phyloP scores from a whole-genome alignment of 306 rosid genomes.

The Lotus japonicus region DNA sequence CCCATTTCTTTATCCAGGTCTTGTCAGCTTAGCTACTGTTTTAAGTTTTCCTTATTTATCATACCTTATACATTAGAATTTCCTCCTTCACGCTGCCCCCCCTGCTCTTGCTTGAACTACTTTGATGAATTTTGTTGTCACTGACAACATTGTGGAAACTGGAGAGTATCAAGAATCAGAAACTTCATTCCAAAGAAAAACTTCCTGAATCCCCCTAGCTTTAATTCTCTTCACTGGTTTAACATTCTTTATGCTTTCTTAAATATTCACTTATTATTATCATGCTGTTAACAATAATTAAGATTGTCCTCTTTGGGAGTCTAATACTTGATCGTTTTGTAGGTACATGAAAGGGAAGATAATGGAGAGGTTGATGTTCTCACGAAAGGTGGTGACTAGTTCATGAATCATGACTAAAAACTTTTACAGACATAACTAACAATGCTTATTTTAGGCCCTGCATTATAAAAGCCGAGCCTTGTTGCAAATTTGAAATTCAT shows the following conservation, averaged over 20 bases:
- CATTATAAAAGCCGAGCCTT: neutral
- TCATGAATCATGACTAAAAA: neutral
- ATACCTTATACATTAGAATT: neutral
- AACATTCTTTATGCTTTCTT: neutral
- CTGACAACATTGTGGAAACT: neutral
- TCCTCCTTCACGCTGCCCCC: neutral
- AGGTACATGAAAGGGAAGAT: slow-evolving; percentile 84
- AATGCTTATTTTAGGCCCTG: neutral
- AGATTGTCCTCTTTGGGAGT: neutral
- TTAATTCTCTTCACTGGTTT: neutral
- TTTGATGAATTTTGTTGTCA: neutral
- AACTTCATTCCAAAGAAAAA: neutral
- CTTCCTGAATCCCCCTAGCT: neutral
- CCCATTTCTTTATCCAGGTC: neutral
- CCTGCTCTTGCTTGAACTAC: neutral
- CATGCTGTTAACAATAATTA: neutral
- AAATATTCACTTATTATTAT: neutral
- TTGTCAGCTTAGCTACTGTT: neutral
- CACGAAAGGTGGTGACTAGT: slow-evolving; percentile 66
- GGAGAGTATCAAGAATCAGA: neutral
- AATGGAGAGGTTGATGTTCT: slow-evolving; percentile 84
- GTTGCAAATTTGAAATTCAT: neutral
- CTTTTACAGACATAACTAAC: neutral
- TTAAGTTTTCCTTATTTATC: neutral
- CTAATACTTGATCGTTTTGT: slow-evolving; percentile 26